A percentile compares a stretch with the other conserved stretches of the same genome.
These are phyloP conservation scores for Penicillium canescens DNA, from an alignment of 495 filamentous ascomycete species.

Conservation along the genomic window DNA sequence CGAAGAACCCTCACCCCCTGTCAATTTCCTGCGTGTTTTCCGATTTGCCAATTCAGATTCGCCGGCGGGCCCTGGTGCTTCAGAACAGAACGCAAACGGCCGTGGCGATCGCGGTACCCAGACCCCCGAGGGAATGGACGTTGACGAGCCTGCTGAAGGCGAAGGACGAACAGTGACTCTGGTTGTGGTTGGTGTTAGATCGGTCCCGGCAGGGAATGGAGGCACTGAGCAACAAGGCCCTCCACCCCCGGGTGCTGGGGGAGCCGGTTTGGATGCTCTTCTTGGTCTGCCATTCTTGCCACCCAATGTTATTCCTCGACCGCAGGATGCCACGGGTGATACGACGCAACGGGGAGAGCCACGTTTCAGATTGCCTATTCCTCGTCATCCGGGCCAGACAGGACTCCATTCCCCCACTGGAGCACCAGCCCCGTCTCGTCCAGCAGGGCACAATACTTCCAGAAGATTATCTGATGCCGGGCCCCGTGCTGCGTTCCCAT, in stretches of 20 bases:
- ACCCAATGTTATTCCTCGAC: slow-evolving; percentile 51
- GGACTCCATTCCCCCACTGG: slow-evolving; percentile 38
- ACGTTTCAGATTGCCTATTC: slow-evolving; percentile 49
- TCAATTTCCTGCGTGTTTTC: slow-evolving; percentile 63
- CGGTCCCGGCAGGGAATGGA: slow-evolving; percentile 57
- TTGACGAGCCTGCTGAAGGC: slow-evolving; percentile 47
- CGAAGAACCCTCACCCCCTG: slow-evolving; percentile 44
- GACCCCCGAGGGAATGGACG: slow-evolving; percentile 32
- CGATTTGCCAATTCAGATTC: slow-evolving; percentile 56
- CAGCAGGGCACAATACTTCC: slow-evolving; percentile 29
- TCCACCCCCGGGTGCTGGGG: slow-evolving; percentile 35
- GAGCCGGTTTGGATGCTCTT: slow-evolving; percentile 45
- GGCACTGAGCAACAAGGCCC: slow-evolving; percentile 41
- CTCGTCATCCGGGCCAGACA: slow-evolving; percentile 51
- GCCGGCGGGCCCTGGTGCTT: slow-evolving; percentile 15
- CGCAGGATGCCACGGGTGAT: slow-evolving; percentile 32
- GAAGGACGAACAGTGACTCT: slow-evolving; percentile 67
- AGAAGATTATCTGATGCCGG: slow-evolving; percentile 42
- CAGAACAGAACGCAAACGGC: slow-evolving; percentile 20
- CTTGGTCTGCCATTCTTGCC: slow-evolving; percentile 60
- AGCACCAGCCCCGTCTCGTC: slow-evolving; percentile 50
- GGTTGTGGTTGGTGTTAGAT: slow-evolving; percentile 72
- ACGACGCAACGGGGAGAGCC: slow-evolving; percentile 38
- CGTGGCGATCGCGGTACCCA: slow-evolving; percentile 14
- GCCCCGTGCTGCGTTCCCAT: slow-evolving; percentile 21